Evolutionary conservation across 2,329 filamentous ascomycete genomes (phyloP), one percentile per base, ranked within the genome.

Genomic region (Pseudomassariella vexata): DNA sequence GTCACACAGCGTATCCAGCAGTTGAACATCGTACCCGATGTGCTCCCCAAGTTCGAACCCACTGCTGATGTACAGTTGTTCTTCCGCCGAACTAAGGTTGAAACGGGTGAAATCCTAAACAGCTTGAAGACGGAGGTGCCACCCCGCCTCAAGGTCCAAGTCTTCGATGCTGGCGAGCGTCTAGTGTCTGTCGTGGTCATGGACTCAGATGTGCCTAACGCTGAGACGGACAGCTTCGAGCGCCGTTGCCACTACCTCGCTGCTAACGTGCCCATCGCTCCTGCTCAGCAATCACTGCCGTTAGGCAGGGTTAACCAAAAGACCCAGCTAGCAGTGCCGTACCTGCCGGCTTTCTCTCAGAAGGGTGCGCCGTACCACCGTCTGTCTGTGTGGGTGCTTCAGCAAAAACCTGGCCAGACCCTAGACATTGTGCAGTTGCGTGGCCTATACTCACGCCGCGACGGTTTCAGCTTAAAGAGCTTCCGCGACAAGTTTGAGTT

Each of bases 331-430:
- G 76, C 85, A 35, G 63, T 79, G 4, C 81, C 87, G 2, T 98
- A 90, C 86, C 66, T 89, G 16, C 82, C 90, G 1, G 83, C 92
- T 2, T 86, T 84, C 53, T 81, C 87, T 1, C 85, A 95, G 55
- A 94, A 92, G 66, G 92, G 92, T 36, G 76, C 82, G 3, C 85
- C 85, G 2, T 95, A 96, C 63, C 92, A 96, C 61, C 84, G 92
- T 32, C 69, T 96, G 34, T 81, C 82, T 28, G 65, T 96, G 38
- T 83, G 92, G 54, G 66, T 98, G 15, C 68, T 96, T 30, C 78
- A 94, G 63, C 92, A 98, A 60, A 66, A 73, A 31, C 65, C 77
- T 33, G 76, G 72, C 33, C 49, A 70, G 40, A 62, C 59, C 4
- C 52, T 88, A 42, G 76, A 87, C 49, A 60, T 73, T 17, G 64